Base-by-base conservation (phyloP, 2,329 filamentous ascomycete genomes). In the Aspergillus sp. region DNA sequence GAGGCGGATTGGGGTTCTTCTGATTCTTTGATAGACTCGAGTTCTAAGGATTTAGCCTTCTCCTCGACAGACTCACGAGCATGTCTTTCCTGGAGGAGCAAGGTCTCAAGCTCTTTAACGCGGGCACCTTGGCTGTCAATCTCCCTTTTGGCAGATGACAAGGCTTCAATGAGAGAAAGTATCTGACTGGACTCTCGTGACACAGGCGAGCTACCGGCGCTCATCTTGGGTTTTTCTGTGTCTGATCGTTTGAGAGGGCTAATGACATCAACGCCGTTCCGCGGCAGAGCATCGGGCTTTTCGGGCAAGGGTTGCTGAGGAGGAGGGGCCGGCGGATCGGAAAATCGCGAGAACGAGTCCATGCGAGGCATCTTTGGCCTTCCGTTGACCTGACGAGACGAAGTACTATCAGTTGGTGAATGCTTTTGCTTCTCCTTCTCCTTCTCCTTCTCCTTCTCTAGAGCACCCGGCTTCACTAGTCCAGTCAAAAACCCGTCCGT, bases 251-350 rank as follows among this genome's bases (percentile, higher is more conserved):
- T 92, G 30, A 96, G 75, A 1, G 90, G 85, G 20, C 73, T 71
- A 27, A 73, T 68, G 2, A 77, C 75, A 17, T 79, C 71, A 17
- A 78, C 44, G 72, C 75, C 66, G 77, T 81, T 57, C 75, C 80
- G 73, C 15, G 70, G 67, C 24, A 66, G 66, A 15, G 83, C 85
- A 73, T 96, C 91, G 0, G 93, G 93, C 73, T 97, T 97, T 71
- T 97, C 93, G 1, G 93, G 93, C 5, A 98, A 80, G 13, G 93
- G 93, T 66, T 96, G 93, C 66, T 96, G 92, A 27, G 93, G 93
- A 24, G 93, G 93, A 7, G 93, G 93, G 20, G 93, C 93, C 4
- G 93, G 93, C 51, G 93, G 93, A 57, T 97, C 93, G 1, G 91
- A 95, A 72, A 97, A 98, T 52, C 92, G 85, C 4, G 90, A 85